Base-by-base conservation (phyloP, 164 flowering plant species). In the Cinnamomum chago region DNA sequence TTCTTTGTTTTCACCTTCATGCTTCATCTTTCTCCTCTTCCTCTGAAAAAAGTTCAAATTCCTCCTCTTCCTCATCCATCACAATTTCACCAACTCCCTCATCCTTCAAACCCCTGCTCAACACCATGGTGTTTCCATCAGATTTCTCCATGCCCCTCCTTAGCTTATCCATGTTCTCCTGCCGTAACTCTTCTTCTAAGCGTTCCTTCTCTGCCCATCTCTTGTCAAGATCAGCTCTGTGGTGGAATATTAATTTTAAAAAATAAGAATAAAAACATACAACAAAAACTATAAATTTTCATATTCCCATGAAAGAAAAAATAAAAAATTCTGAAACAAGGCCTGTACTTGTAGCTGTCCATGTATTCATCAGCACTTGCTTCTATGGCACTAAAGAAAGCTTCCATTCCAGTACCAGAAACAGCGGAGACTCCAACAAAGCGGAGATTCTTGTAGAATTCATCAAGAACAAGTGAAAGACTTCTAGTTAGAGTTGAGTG, bases 391-490 rank as follows among this genome's bases (percentile, higher is more conserved):
- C 90, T 88, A 72, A 95, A 93, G 83, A 93, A 93, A 25, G 80
- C 90, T 24, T 85, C 92, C 89, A 93, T 89, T 65, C 99, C 99
- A 77, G 90, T 85, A 74, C 99, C 97, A 77, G 96, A 75, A 73
- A 92, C 84, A 33, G 99, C 96, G 76, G 99, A 95, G 2, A 95
- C 98, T 62, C 99, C 99, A 72, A 92, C 97, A 23, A 95, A 86
- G 35, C 78, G 85, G 47, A 95, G 86, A 79, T 92, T 93, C 67
- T 84, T 89, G 75, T 92, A 95, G 85, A 95, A 95, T 76, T 92
- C 95, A 72, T 95, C 98, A 64, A 95, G 87, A 11, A 83, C 90
- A 68, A 95, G 94, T 40, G 95, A 83, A 55, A 95, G 94, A 79
- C 97, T 93, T 25, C 92, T 85, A 27, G 93, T 81, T 70, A 95